Evolutionary conservation across 495 filamentous ascomycete species (phyloP).

Genomic region (Sporormia fimetaria): DNA sequence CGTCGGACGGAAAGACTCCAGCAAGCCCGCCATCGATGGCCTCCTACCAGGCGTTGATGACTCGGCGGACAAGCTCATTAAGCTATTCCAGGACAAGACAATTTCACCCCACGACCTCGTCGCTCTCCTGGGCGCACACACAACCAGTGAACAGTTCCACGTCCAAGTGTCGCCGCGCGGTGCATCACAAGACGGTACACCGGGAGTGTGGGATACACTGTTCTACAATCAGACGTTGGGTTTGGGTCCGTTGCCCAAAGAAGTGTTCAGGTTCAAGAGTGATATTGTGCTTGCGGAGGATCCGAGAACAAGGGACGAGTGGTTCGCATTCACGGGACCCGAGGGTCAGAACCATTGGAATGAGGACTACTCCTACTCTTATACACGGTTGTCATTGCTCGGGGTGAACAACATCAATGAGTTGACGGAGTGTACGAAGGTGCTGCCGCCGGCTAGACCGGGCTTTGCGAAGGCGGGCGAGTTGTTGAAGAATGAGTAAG

Average conservation of each 20-base stretch:
- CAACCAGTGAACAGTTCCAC: conserved; percentile 36
- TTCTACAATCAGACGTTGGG: conserved; percentile 38
- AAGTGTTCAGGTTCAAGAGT: conserved; percentile 38
- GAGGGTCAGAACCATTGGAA: conserved; percentile 30
- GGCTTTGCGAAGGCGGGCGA: conserved; percentile 9
- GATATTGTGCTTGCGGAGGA: conserved; percentile 36
- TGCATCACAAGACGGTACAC: conserved; percentile 36
- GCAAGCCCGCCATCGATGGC: conserved; percentile 19
- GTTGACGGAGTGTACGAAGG: conserved; percentile 35
- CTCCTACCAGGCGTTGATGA: conserved; percentile 32
- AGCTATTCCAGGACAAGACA: conserved; percentile 40
- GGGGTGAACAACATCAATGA: conserved; percentile 38
- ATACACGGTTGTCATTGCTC: conserved; percentile 34
- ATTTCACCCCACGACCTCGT: conserved; percentile 36
- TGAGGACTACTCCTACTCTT: conserved; percentile 33
- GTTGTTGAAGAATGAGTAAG: conserved; percentile 12
- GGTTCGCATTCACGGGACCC: conserved; percentile 30
- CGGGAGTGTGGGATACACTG: conserved; percentile 35
- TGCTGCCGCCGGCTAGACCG: conserved; percentile 23
- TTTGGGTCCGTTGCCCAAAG: conserved; percentile 24
- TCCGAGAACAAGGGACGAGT: conserved; percentile 29
- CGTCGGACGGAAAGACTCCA: conserved; percentile 33
- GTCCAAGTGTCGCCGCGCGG: conserved; percentile 28
- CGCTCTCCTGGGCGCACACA: conserved; percentile 43
- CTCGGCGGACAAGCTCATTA: conserved; percentile 30